Conservation (phyloP, 2,329 filamentous ascomycete species). For the Penicillium sp. region DNA sequence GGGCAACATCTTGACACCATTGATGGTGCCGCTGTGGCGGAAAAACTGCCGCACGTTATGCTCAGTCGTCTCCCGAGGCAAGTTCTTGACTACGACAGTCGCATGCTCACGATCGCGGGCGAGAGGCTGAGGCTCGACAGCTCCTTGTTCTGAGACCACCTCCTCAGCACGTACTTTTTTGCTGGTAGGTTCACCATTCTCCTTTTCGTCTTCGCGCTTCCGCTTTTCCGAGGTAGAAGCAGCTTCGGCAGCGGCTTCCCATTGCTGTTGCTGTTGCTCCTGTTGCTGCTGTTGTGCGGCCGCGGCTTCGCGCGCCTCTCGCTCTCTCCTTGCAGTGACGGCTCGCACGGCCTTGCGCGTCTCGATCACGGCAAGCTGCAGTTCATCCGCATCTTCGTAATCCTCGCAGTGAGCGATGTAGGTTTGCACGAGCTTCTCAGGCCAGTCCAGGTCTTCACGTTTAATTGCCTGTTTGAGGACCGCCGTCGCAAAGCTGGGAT, state of each 20-base stretch:
- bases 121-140: constrained; percentile 44
- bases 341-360: constrained; percentile 71
- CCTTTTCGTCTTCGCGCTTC: constrained; percentile 70
- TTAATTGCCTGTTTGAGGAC: constrained; percentile 75
- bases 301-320: constrained; percentile 67
- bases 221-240: constrained; percentile 59
- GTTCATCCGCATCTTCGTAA: constrained; percentile 77
- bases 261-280: constrained; percentile 28
- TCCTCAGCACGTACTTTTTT: constrained; percentile 71
- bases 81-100: constrained; percentile 77
- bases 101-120: constrained; percentile 92
- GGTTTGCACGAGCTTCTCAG: constrained; percentile 56
- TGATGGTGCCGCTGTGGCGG: constrained; percentile 79
- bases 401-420: constrained; percentile 73
- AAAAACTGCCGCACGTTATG: constrained; percentile 87
- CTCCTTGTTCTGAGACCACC: constrained; percentile 36
- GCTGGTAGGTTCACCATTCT: constrained; percentile 62
- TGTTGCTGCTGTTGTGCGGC: constrained; percentile 36
- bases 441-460: constrained; percentile 57
- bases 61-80: constrained; percentile 73
- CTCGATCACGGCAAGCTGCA: constrained; percentile 75
- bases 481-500: constrained; percentile 75
- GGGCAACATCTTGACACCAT: constrained; percentile 72
- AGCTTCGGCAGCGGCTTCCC: constrained; percentile 26
- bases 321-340: constrained; percentile 68